Percentiles rank a stretch among this genome's conserved stretches.
phyloP scores from a whole-genome alignment of 257 asterid genomes.

The Primulina tabacum region DNA sequence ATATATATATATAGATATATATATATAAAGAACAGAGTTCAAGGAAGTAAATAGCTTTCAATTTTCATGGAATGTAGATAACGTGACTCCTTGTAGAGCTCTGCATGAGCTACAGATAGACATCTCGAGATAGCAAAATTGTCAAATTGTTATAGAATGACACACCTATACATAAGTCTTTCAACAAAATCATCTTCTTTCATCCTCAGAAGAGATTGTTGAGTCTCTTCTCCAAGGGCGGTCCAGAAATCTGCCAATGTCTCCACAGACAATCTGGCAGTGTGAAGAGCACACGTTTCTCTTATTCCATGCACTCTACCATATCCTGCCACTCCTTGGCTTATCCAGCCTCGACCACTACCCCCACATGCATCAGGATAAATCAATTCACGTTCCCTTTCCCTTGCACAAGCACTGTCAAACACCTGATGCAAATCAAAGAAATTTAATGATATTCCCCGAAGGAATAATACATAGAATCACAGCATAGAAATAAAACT shows the following conservation, averaged over 20 bases:
- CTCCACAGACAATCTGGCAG: slow-evolving; percentile 93
- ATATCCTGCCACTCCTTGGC: slow-evolving; percentile 82
- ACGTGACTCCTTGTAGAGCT: neutral
- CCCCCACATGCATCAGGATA: slow-evolving; percentile 99
- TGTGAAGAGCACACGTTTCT: slow-evolving; percentile 98
- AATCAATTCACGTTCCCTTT: slow-evolving; percentile 85
- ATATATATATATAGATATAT: too few species aligned
- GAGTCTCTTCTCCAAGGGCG: slow-evolving; percentile 96
- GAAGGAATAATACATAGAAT: slow-evolving; percentile 15
- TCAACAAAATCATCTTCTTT: slow-evolving; percentile 98
- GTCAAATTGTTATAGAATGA: slow-evolving; percentile 16
- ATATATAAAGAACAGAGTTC: too few species aligned
- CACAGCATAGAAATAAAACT: slow-evolving; percentile 20
- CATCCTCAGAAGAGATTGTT: slow-evolving; percentile 86
- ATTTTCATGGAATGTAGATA: neutral
- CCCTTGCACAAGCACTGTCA: slow-evolving; percentile 93
- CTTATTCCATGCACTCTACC: slow-evolving; percentile 91
- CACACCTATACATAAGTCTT: slow-evolving; percentile 91
- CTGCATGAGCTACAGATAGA: neutral
- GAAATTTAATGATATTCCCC: slow-evolving; percentile 17
- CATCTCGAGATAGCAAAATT: neutral
- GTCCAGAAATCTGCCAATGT: slow-evolving; percentile 98
- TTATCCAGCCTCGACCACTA: slow-evolving; percentile 98
- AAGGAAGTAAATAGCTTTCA: neutral
- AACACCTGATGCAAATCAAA: slow-evolving; percentile 63